phyloP scores from a whole-genome alignment of 1,139 yeast species.

The Blastobotrys serpentis region DNA sequence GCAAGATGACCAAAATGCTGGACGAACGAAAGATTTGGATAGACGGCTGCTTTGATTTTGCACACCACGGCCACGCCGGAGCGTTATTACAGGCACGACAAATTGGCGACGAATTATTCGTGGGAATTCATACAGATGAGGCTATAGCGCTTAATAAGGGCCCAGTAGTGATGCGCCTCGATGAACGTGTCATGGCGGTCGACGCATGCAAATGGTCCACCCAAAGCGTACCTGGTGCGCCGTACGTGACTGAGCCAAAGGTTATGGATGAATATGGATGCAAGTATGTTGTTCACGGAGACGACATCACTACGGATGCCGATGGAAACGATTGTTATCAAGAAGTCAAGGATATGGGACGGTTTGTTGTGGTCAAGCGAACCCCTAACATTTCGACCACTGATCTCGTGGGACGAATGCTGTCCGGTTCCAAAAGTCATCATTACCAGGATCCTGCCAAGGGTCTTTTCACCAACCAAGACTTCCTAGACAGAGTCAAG shows the following conservation, averaged over 20 bases:
- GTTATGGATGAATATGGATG: slow-evolving; percentile 77
- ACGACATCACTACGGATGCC: slow-evolving; percentile 95
- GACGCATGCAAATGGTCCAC: slow-evolving; percentile 91
- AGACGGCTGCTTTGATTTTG: slow-evolving; percentile 97
- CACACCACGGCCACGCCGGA: slow-evolving; percentile 97
- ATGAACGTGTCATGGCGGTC: slow-evolving; percentile 79
- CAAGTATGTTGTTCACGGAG: slow-evolving; percentile 92
- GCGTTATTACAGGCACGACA: slow-evolving; percentile 92
- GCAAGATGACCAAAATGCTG: slow-evolving; percentile 10
- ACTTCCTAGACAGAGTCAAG: slow-evolving; percentile 43
- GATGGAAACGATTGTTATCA: slow-evolving; percentile 92
- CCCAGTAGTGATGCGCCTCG: slow-evolving; percentile 84
- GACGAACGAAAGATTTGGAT: slow-evolving; percentile 54
- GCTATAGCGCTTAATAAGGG: slow-evolving; percentile 84
- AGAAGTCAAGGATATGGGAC: slow-evolving; percentile 76
- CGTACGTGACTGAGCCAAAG: slow-evolving; percentile 89
- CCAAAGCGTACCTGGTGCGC: slow-evolving; percentile 70
- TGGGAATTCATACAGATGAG: slow-evolving; percentile 90
- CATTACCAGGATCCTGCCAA: slow-evolving; percentile 52
- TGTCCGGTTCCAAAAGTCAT: slow-evolving; percentile 51
- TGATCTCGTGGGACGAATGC: slow-evolving; percentile 89
- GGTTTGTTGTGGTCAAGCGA: slow-evolving; percentile 84
- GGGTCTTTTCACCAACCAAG: slow-evolving; percentile 22
- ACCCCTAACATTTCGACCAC: slow-evolving; percentile 95
- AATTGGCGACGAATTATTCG: slow-evolving; percentile 67